phyloP scores from a whole-genome alignment of 345 rosid species.

The Rhodamnia rubescens region DNA sequence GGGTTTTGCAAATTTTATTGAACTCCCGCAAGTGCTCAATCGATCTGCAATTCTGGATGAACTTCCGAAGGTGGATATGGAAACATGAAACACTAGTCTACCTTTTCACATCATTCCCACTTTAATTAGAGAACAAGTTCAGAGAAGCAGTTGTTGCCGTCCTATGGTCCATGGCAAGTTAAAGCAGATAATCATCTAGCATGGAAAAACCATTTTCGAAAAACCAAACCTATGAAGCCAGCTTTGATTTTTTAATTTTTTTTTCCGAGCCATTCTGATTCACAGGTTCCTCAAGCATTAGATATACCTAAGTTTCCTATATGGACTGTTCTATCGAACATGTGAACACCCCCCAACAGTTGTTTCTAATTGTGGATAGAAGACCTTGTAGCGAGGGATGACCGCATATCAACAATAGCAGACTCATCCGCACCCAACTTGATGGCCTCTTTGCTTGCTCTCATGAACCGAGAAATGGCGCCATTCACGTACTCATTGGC shows the following conservation, averaged over 20 bases:
- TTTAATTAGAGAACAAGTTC: not conserved
- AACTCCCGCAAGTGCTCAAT: not conserved
- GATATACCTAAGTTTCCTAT: not conserved
- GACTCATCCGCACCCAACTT: conserved; percentile 76
- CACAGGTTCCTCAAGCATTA: not conserved
- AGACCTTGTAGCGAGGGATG: conserved; percentile 72
- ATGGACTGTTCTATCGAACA: not conserved
- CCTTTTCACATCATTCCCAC: not conserved
- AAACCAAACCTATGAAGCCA: not conserved
- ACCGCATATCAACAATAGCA: conserved; percentile 85
- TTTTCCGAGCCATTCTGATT: not conserved
- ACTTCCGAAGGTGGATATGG: not conserved
- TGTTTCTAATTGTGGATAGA: conserved; percentile 21
- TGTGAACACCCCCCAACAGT: not conserved
- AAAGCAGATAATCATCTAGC: not conserved
- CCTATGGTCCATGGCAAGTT: not conserved
- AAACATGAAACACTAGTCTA: not conserved
- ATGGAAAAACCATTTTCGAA: not conserved
- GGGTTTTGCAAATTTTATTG: not conserved
- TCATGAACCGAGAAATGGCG: conserved; percentile 58
- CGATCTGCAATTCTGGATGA: not conserved
- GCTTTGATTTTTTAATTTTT: not conserved
- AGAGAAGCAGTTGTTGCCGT: not conserved
- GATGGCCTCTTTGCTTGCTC: conserved; percentile 85
- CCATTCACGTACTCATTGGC: conserved; percentile 65